Evolutionary conservation across 305 asterid species (phyloP).

Genomic region (Solanum aculeatissimum): DNA sequence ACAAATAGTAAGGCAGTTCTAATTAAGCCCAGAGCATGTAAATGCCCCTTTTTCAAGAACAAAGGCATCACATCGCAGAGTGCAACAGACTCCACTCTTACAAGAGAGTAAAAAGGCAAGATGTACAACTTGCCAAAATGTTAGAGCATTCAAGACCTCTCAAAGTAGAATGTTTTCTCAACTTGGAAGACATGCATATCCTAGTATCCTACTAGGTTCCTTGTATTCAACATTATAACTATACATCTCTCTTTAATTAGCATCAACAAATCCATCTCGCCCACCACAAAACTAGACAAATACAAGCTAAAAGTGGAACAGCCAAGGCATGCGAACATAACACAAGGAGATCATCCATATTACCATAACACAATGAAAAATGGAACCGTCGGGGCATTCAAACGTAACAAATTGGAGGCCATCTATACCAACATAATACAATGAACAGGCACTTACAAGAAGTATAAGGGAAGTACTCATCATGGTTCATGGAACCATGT

Average conservation of each 20-base stretch:
- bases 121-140: not conserved
- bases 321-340: not conserved
- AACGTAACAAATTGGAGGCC: not conserved
- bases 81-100: not conserved
- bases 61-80: not conserved
- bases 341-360: not conserved
- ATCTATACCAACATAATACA: not conserved
- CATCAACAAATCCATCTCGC: not conserved
- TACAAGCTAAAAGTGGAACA: not conserved
- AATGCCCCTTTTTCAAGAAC: not conserved
- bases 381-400: not conserved
- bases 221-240: too few species aligned
- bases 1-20: not conserved
- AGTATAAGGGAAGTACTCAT: not conserved
- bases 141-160: not conserved
- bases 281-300: not conserved
- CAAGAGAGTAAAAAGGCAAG: not conserved
- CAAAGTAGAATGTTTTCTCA: not conserved
- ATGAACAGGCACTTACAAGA: not conserved
- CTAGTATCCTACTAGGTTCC: not conserved
- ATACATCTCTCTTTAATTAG: not conserved
- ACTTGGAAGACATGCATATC: not conserved
- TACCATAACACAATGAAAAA: not conserved
- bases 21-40: not conserved
- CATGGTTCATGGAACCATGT: not conserved